Base-by-base conservation (phyloP, 2,329 filamentous ascomycete species). In the Corniculantispora saksenae region DNA sequence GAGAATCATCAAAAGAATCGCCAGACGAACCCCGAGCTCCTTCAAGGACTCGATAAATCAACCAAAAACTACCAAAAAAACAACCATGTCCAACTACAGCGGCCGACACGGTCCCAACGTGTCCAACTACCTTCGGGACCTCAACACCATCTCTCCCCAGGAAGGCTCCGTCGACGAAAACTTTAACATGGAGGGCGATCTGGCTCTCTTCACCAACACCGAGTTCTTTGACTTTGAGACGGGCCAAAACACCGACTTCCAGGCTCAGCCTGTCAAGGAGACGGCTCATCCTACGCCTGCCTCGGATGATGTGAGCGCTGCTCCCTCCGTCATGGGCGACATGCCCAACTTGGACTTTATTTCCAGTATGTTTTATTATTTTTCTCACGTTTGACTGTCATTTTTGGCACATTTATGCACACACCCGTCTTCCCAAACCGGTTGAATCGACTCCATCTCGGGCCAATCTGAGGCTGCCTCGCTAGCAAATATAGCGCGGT, bases 51-150 rank as follows among this genome's bases (percentile, higher is more conserved):
- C 13, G n/a, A 19, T 10, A 8, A 10, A 35, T 29, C 10, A 55
- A 55, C 23, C 5, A 27, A 55, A 21, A 23, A 7, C 38, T 15
- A 23, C 23, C 10, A 70, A 65, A 66, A n/a, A n/a, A n/a, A n/a
- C n/a, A n/a, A n/a, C n/a, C n/a, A 93, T 93, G 91, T 88, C 91
- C 76, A 85, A 83, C 76, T 93, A 88, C 84, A 89, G 85, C 78
- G 90, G 89, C 74, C 90, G 92, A 68, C 89, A 91, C 75, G 91
- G 87, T 72, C 90, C 92, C 74, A 97, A 97, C 78, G 91, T 97
- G 79, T 93, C 93, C 74, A 90, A 93, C 74, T 97, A 95, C 81
- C 85, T 97, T 70, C 90, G 92, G 73, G 91, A 94, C 71, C 84
- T 97, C 72, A 97, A 97, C 82, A 86, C 88, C 67, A 82, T 90